Evolutionary conservation across 441 rosid species (phyloP).

Genomic region (Biscutella laevigata): DNA sequence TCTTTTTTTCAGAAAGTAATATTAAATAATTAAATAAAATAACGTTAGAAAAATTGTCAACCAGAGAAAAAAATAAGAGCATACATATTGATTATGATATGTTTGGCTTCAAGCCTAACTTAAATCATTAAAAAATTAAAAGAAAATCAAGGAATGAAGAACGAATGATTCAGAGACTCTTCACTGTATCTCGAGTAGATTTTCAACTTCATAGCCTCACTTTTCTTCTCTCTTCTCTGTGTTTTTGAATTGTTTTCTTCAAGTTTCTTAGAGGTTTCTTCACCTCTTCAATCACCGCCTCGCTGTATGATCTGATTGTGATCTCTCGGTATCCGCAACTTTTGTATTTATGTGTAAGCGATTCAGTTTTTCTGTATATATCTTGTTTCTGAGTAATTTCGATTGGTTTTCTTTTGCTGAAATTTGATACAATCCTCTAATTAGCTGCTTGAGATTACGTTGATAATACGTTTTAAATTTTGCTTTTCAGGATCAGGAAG

Average conservation of each 20-base stretch:
- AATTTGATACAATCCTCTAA: not conserved
- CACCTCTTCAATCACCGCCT: slow-evolving; percentile 7
- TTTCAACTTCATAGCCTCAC: slow-evolving; percentile 24
- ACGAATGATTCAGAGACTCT: slow-evolving; percentile 13
- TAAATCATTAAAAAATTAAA: not conserved
- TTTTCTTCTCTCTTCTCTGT: slow-evolving; percentile 13
- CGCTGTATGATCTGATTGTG: slow-evolving; percentile 18
- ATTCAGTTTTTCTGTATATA: not conserved
- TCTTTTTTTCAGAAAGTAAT: not conserved
- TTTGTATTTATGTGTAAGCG: slow-evolving; percentile 1
- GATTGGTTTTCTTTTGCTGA: slow-evolving; percentile 10
- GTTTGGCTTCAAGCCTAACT: slow-evolving; percentile 19
- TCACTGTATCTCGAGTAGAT: slow-evolving; percentile 18
- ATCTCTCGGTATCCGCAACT: slow-evolving; percentile 14
- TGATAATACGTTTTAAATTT: not conserved
- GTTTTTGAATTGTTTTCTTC: slow-evolving; percentile 1
- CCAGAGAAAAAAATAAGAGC: slow-evolving; percentile 22
- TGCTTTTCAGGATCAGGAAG: not conserved
- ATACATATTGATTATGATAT: slow-evolving; percentile 21
- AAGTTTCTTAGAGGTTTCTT: not conserved
- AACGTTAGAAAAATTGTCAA: slow-evolving; percentile 16
- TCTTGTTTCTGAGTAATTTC: not conserved
- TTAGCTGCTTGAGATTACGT: slow-evolving; percentile 4
- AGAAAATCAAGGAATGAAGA: not conserved
- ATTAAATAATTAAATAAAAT: not conserved